Conservation (phyloP, 2,329 filamentous ascomycete species). For the Calonectria pseudoreteaudii region DNA sequence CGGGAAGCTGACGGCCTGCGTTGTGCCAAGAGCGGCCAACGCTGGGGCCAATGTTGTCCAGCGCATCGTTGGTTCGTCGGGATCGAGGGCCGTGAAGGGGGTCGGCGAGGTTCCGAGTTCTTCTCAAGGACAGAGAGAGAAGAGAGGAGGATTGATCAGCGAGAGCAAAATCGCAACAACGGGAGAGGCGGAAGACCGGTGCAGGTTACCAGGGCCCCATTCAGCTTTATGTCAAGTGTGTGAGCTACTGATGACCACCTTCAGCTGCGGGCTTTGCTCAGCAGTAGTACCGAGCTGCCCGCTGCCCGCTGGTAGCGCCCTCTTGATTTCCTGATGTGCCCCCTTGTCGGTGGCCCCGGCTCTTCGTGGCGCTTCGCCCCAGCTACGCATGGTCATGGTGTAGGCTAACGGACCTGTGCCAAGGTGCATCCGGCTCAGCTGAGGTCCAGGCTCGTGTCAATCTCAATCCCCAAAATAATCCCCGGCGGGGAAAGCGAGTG, state of each 20-base stretch:
- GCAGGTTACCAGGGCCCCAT: neutral
- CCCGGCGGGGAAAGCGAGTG: neutral
- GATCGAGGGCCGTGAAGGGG: neutral
- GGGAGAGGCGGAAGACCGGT: neutral
- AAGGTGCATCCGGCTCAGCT: constrained; percentile 17
- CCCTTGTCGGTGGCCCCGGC: constrained; percentile 26
- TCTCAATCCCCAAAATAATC: neutral
- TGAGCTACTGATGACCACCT: neutral
- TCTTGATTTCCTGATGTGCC: constrained; percentile 7
- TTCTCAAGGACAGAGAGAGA: neutral
- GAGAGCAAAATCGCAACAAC: neutral
- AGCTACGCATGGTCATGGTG: constrained; percentile 20
- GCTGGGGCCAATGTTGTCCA: constrained; percentile 37
- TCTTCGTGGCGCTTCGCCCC: constrained; percentile 23
- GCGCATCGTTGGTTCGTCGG: constrained; percentile 31
- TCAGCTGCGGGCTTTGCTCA: neutral
- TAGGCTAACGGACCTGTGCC: constrained; percentile 25
- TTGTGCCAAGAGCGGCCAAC: constrained; percentile 27
- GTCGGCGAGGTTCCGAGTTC: neutral
- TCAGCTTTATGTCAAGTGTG: constrained; percentile 16
- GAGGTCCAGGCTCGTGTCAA: neutral
- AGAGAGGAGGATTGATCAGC: neutral
- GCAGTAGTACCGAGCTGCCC: neutral
- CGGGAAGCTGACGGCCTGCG: constrained; percentile 39
- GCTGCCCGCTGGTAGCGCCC: neutral